These are phyloP conservation scores for Penicillium cataractarum DNA, from an alignment of 495 filamentous ascomycete genomes.

Conservation along the genomic window DNA sequence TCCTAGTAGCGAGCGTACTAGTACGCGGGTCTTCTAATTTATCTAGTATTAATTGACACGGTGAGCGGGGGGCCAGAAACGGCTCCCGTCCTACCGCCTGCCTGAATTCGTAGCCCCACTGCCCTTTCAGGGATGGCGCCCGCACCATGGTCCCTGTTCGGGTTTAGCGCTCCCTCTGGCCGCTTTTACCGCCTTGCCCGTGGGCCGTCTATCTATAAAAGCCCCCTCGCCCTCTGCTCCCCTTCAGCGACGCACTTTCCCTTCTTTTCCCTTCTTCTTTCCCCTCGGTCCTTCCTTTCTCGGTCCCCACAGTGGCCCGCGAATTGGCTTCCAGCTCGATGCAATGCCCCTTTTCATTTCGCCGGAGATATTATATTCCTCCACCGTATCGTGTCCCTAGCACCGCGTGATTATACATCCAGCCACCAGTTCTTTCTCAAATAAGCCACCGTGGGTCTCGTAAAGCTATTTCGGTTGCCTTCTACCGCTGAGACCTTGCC, in stretches of 20 bases:
- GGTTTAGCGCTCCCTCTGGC: conserved; percentile 2
- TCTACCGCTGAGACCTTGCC: background rate
- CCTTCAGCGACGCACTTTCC: conserved; percentile 17
- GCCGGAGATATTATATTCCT: conserved; percentile 11
- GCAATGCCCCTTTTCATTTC: conserved; percentile 25
- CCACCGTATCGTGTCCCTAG: background rate
- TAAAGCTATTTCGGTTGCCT: background rate
- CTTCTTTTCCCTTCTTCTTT: conserved; percentile 6
- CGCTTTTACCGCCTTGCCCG: conserved; percentile 12
- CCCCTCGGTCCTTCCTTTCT: conserved; percentile 17
- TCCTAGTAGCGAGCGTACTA: too few species aligned
- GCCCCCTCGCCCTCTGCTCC: conserved; percentile 9
- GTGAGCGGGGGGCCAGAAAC: conserved; percentile 23
- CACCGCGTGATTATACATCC: background rate
- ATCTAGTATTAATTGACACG: conserved; percentile 12
- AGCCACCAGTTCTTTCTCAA: background rate
- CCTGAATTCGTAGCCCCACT: conserved; percentile 11
- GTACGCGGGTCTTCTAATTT: too few species aligned
- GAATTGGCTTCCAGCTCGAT: conserved; percentile 10
- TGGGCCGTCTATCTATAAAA: conserved; percentile 22
- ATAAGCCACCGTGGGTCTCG: background rate
- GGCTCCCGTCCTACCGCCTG: conserved; percentile 21
- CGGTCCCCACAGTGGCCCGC: conserved; percentile 5
- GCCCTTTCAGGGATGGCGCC: conserved; percentile 13
- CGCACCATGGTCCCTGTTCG: too few species aligned